Conservation (phyloP, 2,329 filamentous ascomycete species). For the Botrytis tulipae region DNA sequence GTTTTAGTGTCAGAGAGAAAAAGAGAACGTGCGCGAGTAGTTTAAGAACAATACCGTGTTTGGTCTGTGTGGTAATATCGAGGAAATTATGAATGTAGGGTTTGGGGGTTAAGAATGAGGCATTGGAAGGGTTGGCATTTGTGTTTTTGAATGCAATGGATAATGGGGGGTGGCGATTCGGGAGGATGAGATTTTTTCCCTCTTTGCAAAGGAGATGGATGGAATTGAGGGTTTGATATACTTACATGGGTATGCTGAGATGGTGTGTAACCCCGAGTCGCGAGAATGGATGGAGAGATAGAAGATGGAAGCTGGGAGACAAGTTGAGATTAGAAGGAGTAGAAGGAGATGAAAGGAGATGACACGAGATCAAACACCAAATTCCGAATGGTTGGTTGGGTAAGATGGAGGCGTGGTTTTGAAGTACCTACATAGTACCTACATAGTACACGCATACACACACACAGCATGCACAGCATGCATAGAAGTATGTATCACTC, state of each 20-base stretch:
- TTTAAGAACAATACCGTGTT: neutral
- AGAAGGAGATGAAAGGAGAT: neutral
- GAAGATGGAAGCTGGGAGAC: neutral
- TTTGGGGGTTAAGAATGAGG: neutral
- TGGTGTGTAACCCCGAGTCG: neutral
- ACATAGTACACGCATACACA: neutral
- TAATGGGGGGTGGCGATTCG: neutral
- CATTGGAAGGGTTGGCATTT: neutral
- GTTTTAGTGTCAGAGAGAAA: neutral
- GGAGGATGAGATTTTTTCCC: neutral
- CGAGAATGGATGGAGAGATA: conserved; percentile 1
- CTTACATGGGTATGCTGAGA: neutral
- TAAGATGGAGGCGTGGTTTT: neutral
- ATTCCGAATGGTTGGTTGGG: neutral
- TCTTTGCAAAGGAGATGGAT: neutral
- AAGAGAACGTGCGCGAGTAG: neutral
- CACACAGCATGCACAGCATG: neutral
- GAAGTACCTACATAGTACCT: neutral
- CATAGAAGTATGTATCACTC: neutral
- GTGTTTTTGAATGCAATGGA: neutral
- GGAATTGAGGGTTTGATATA: neutral
- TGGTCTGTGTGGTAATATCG: conserved; percentile 5
- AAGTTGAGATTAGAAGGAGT: neutral
- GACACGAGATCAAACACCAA: neutral
- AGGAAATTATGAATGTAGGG: conserved; percentile 13